Percentiles rank a stretch among this genome's conserved stretches.
Conservation (phyloP, 352 stramenopile genomes). For the Globisporangium okanoganense region DNA sequence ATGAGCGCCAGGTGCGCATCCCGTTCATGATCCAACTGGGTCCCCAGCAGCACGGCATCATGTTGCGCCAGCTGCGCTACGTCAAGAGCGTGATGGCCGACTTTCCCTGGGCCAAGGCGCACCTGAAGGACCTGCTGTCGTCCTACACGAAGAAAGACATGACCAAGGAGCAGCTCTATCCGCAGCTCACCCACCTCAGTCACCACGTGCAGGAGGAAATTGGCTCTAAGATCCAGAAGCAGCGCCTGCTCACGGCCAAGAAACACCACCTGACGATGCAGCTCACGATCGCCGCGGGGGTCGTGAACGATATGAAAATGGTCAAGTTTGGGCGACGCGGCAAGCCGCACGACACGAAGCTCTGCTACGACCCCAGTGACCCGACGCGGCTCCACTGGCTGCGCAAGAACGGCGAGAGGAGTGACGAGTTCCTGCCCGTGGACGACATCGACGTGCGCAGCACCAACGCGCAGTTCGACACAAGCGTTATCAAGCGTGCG, state of each 20-base stretch:
- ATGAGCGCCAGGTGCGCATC: constrained; percentile 48
- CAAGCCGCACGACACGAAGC: constrained; percentile 65
- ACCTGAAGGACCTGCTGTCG: constrained; percentile 56
- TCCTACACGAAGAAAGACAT: constrained; percentile 73
- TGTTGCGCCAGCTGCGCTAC: constrained; percentile 79
- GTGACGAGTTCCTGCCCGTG: constrained; percentile 48
- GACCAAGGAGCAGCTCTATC: constrained; percentile 73
- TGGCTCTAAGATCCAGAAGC: constrained; percentile 30
- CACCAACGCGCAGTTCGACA: constrained; percentile 21
- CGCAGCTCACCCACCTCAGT: constrained; percentile 67
- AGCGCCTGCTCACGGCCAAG: constrained; percentile 36
- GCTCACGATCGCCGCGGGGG: constrained; percentile 49
- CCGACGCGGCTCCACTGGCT: constrained; percentile 71
- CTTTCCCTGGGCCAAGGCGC: constrained; percentile 75
- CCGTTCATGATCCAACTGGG: constrained; percentile 56
- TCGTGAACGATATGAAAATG: constrained; percentile 64
- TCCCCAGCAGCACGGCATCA: constrained; percentile 71
- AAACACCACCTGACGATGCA: constrained; percentile 68
- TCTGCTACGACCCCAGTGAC: constrained; percentile 62
- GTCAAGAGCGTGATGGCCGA: constrained; percentile 83
- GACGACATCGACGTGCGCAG: constrained; percentile 44
- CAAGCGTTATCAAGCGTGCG: constrained; percentile 44
- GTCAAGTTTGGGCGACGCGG: constrained; percentile 71
- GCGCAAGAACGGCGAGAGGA: constrained; percentile 74
- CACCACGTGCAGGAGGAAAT: constrained; percentile 67